Conservation (phyloP, 441 rosid genomes). For the Adansonia rubrostipa region DNA sequence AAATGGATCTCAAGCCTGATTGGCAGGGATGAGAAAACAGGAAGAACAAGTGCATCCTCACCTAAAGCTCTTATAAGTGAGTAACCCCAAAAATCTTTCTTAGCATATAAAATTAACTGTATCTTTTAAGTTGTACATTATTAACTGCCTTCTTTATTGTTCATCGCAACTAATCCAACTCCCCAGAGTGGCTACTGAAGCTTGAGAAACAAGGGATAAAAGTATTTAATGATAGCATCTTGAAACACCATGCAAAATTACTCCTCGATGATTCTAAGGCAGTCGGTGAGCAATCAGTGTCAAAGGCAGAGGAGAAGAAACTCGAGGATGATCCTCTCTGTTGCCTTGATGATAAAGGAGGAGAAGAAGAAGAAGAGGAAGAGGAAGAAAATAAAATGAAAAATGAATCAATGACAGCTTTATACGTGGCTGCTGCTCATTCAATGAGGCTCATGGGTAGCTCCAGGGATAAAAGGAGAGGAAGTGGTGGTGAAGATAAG, state of each 20-base stretch:
- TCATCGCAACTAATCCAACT: slow-evolving; percentile 6
- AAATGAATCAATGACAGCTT: slow-evolving; percentile 39
- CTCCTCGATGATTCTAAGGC: slow-evolving; percentile 35
- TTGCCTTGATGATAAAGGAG: slow-evolving; percentile 46
- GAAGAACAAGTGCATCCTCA: slow-evolving; percentile 38
- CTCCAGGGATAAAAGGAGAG: slow-evolving; percentile 43
- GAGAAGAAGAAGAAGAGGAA: slow-evolving; percentile 30
- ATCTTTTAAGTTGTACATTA: background rate
- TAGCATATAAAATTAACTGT: background rate
- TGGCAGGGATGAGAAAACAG: slow-evolving; percentile 38
- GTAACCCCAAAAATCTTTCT: slow-evolving; percentile 17
- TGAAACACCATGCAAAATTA: slow-evolving; percentile 46
- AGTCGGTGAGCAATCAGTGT: slow-evolving; percentile 28
- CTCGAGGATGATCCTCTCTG: slow-evolving; percentile 35
- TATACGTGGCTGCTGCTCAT: slow-evolving; percentile 53
- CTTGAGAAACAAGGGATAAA: slow-evolving; percentile 50
- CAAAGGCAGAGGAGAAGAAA: slow-evolving; percentile 29
- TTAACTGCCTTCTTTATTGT: background rate
- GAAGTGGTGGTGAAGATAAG: slow-evolving; percentile 28
- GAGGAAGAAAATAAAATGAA: slow-evolving; percentile 32
- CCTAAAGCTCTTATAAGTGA: slow-evolving; percentile 57
- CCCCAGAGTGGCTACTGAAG: slow-evolving; percentile 46
- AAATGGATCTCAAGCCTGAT: slow-evolving; percentile 38
- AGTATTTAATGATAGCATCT: slow-evolving; percentile 39
- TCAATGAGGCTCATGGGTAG: slow-evolving; percentile 39